Conservation (phyloP, 805 yeast genomes). For the Cyberlindnera misumaiensis region DNA sequence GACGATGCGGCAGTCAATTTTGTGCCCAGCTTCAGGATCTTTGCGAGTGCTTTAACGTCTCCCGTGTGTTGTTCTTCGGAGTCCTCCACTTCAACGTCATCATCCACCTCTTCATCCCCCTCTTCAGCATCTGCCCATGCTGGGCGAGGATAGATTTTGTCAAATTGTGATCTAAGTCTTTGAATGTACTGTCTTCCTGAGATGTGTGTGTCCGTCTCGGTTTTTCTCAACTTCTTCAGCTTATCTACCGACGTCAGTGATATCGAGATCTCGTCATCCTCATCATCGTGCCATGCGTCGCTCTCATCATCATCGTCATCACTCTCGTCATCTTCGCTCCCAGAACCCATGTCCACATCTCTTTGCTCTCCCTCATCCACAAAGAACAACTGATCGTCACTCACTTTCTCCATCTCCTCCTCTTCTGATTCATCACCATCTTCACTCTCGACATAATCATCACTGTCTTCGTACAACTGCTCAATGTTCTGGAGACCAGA, state of each 20-base stretch:
- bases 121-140: constrained; percentile 53
- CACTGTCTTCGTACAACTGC: constrained; percentile 34
- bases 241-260: constrained; percentile 54
- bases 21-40: constrained; percentile 32
- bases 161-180: constrained; percentile 67
- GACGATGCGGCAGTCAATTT: constrained; percentile 33
- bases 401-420: constrained; percentile 26
- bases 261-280: constrained; percentile 68
- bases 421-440: constrained; percentile 23
- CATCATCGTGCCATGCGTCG: constrained; percentile 83
- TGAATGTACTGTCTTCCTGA: constrained; percentile 54
- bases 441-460: constrained; percentile 36
- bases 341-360: constrained; percentile 17
- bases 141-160: constrained; percentile 75
- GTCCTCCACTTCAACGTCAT: constrained; percentile 22
- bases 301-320: constrained; percentile 37
- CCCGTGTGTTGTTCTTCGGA: constrained; percentile 27
- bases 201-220: constrained; percentile 45
- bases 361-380: constrained; percentile 38
- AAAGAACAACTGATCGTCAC: constrained; percentile 47
- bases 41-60: constrained; percentile 34
- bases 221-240: constrained; percentile 63
- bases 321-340: constrained; percentile 21
- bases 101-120: constrained; percentile 25
- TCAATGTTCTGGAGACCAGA: constrained; percentile 54